Percentiles rank a stretch among this genome's conserved stretches.
phyloP scores from a whole-genome alignment of 805 yeast genomes.

The Jamesozyma spencerorum region DNA sequence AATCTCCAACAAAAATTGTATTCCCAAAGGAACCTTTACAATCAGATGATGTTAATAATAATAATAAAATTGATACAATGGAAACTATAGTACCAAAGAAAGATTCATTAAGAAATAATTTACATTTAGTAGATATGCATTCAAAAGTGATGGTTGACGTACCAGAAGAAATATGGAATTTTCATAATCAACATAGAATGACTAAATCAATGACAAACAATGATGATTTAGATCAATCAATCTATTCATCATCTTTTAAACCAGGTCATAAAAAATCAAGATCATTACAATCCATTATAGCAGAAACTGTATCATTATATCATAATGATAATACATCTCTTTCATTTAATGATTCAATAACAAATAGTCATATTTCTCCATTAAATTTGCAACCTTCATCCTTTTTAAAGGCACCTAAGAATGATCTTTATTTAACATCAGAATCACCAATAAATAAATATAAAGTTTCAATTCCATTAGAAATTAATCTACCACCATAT shows the following conservation, averaged over 20 bases:
- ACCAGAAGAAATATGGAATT: constrained; percentile 26
- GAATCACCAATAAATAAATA: constrained; percentile 30
- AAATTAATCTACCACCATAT: constrained; percentile 31
- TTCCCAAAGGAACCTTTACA: constrained; percentile 16
- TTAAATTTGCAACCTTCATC: constrained; percentile 9
- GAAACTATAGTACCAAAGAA: not conserved
- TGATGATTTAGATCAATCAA: not conserved
- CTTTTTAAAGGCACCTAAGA: constrained; percentile 2
- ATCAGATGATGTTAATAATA: not conserved
- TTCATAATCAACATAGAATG: constrained; percentile 13
- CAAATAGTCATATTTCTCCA: constrained; percentile 13
- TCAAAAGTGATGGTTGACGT: constrained; percentile 25
- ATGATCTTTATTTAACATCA: constrained; percentile 27
- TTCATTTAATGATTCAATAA: not conserved
- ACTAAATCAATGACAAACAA: not conserved
- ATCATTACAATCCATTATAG: constrained; percentile 25
- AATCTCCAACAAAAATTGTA: constrained; percentile 26
- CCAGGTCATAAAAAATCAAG: constrained; percentile 8
- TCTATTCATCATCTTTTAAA: not conserved
- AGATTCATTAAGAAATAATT: constrained; percentile 1
- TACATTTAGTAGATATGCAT: constrained; percentile 23
- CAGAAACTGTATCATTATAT: constrained; percentile 17
- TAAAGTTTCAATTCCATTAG: constrained; percentile 32
- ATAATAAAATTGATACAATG: not conserved
- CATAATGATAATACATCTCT: not conserved